A percentile compares a stretch with the other conserved stretches of the same genome.
Conservation (phyloP, 176 grass and related monocot genomes). For the Avena insularis region DNA sequence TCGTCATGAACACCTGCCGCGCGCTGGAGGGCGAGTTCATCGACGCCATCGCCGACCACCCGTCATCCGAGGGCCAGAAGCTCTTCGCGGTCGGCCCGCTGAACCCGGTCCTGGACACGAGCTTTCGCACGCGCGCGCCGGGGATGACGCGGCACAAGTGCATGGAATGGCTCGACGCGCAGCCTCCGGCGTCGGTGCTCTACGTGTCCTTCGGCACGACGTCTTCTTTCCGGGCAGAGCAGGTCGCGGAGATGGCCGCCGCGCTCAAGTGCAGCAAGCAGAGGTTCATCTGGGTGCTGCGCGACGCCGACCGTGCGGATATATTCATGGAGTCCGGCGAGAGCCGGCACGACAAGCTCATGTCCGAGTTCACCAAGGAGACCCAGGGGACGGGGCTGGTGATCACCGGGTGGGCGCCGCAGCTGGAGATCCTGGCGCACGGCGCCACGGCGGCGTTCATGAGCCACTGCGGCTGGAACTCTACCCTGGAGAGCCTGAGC, state of each 20-base stretch:
- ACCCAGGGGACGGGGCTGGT: constrained; percentile 41
- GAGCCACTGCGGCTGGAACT: constrained; percentile 81
- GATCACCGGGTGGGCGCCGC: constrained; percentile 59
- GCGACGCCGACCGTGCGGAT: constrained; percentile 55
- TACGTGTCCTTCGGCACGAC: not conserved
- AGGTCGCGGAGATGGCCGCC: not conserved
- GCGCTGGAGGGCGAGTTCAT: no score
- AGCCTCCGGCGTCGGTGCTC: not conserved
- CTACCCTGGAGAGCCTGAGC: constrained; percentile 62
- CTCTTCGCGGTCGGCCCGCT: no score
- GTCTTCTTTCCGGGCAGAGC: not conserved
- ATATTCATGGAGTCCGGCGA: not conserved
- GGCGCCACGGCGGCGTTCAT: constrained; percentile 54
- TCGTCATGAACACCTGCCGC: no score
- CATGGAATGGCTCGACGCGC: constrained; percentile 9
- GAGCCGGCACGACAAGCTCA: not conserved
- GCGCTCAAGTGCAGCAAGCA: constrained; percentile 51
- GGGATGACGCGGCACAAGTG: not conserved
- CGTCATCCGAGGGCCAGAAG: no score
- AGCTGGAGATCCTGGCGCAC: constrained; percentile 60
- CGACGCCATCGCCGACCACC: no score
- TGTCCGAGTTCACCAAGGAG: not conserved
- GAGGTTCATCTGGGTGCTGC: constrained; percentile 73
- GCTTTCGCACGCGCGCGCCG: not conserved
- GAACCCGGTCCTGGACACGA: no score